phyloP scores from a whole-genome alignment of 176 grass and related monocot species.

The Oryza meyeriana region DNA sequence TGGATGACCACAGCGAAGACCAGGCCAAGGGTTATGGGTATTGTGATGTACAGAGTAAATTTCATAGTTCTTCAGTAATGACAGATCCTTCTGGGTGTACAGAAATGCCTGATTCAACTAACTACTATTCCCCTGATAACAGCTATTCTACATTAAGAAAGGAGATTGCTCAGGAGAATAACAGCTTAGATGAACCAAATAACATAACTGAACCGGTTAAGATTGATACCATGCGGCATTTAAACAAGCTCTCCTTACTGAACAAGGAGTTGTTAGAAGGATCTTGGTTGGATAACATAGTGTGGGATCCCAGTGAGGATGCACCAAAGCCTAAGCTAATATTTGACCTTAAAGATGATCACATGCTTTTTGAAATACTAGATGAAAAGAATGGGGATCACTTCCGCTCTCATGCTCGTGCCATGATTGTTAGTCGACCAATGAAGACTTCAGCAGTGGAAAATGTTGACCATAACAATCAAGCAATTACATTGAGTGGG shows the following conservation, averaged over 20 bases:
- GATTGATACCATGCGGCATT: conserved; percentile 36
- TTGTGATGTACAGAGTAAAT: conserved; percentile 34
- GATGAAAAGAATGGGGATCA: conserved; percentile 76
- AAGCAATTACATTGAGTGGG: conserved; percentile 44
- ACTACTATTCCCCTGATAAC: conserved; percentile 26
- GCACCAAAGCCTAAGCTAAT: conserved; percentile 82
- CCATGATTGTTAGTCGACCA: conserved; percentile 69
- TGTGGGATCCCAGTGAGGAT: conserved; percentile 69
- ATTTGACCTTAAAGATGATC: conserved; percentile 90
- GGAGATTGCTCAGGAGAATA: conserved; percentile 27
- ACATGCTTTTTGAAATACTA: conserved; percentile 95
- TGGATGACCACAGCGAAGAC: conserved; percentile 35
- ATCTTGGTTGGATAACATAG: conserved; percentile 85
- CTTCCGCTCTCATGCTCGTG: conserved; percentile 79
- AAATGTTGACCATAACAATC: conserved; percentile 53
- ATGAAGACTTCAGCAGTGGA: conserved; percentile 53
- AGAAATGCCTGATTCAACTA: conserved; percentile 48
- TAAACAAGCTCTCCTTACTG: conserved; percentile 66
- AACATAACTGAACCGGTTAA: conserved; percentile 44
- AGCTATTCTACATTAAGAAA: conserved; percentile 32
- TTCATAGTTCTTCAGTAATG: conserved; percentile 17
- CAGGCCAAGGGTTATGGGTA: conserved; percentile 28
- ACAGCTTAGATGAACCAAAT: conserved; percentile 31
- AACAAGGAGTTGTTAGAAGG: conserved; percentile 82
- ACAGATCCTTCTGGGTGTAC: conserved; percentile 37